phyloP scores from a whole-genome alignment of 108 stramenopile genomes.

The Parietichytrium sp. region DNA sequence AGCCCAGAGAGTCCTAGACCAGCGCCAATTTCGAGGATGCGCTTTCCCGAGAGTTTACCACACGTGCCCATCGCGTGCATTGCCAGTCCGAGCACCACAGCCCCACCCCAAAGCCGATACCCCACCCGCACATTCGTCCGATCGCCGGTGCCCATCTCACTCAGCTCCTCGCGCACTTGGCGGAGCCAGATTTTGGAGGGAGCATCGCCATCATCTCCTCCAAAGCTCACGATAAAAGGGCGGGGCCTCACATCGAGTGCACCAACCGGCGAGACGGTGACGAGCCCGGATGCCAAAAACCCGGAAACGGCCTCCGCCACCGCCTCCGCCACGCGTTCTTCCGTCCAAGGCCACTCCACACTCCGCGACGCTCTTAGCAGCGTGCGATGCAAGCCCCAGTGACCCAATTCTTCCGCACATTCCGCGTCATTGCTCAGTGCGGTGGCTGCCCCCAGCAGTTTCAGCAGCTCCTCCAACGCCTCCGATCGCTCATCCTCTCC shows the following conservation, averaged over 20 bases:
- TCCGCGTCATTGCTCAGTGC: too few species aligned
- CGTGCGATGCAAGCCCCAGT: too few species aligned
- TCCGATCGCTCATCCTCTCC: too few species aligned
- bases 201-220: background rate
- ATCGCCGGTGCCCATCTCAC: background rate
- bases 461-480: too few species aligned
- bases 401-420: too few species aligned
- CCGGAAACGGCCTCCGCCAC: background rate
- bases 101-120: slow-evolving; percentile 29
- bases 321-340: background rate
- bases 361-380: too few species aligned
- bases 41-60: background rate
- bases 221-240: background rate
- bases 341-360: background rate
- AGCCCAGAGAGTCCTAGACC: slow-evolving; percentile 15
- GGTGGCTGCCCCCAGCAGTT: too few species aligned
- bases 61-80: background rate
- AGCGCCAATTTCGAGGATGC: slow-evolving; percentile 6
- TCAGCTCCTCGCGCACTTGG: background rate
- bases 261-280: background rate
- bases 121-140: slow-evolving; percentile 27
- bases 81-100: background rate
- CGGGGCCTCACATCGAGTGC: background rate
- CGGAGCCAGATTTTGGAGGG: background rate
- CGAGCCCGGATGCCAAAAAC: background rate